Evolutionary conservation across 768 basidiomycete species (phyloP).

Genomic region (Boletellus emodensis): DNA sequence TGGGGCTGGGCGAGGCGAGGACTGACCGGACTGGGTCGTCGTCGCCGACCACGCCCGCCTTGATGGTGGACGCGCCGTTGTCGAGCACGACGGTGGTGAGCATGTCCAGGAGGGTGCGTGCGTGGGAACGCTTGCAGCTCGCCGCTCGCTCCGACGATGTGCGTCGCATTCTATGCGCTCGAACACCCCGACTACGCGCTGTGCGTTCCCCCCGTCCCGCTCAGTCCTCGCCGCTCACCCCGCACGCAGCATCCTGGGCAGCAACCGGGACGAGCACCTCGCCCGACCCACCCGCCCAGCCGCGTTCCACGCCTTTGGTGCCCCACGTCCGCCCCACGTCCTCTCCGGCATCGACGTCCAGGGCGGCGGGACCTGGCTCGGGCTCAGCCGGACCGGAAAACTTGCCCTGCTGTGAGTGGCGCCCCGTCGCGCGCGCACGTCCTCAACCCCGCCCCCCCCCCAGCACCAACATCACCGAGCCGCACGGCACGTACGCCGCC

Average conservation of each 20-base stretch:
- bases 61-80: constrained; percentile 84
- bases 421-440: neutral
- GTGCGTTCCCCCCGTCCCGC: constrained; percentile 37
- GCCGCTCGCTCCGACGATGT: constrained; percentile 32
- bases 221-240: neutral
- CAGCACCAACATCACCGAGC: constrained; percentile 86
- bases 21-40: constrained; percentile 27
- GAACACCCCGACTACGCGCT: constrained; percentile 75
- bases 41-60: constrained; percentile 53
- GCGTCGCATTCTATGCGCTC: constrained; percentile 74
- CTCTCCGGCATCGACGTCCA: constrained; percentile 71
- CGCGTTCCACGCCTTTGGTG: constrained; percentile 62
- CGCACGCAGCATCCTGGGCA: constrained; percentile 57
- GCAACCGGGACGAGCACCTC: constrained; percentile 75
- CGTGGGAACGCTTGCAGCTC: too few relatives aligned
- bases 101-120: too few relatives aligned
- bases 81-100: constrained; percentile 65
- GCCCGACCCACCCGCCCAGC: constrained; percentile 62
- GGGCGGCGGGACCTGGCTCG: constrained; percentile 84
- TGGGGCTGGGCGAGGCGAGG: neutral
- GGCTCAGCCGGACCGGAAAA: constrained; percentile 59
- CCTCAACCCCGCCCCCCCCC: constrained; percentile 15
- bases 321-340: constrained; percentile 32
- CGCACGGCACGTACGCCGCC: constrained; percentile 41
- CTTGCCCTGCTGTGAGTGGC: constrained; percentile 66